A percentile compares a stretch with the other conserved stretches of the same genome.
These are phyloP conservation scores for Mucor circinelloides DNA, from an alignment of 371 early-diverging fungal genomes.

Conservation along the genomic window DNA sequence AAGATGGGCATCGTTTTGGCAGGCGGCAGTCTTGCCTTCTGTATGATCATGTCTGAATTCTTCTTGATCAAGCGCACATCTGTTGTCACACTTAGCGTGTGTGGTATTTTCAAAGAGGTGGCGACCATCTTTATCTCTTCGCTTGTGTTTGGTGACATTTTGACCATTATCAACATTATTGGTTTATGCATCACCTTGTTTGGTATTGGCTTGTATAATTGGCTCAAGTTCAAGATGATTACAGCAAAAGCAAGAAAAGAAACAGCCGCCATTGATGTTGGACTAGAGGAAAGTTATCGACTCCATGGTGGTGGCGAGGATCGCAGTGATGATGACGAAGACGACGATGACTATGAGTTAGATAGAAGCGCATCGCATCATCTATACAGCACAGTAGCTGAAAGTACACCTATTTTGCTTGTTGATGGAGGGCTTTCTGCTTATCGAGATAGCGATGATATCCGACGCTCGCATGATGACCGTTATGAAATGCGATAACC, in stretches of 20 bases:
- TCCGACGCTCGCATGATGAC: slow-evolving; percentile 11
- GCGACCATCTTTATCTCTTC: slow-evolving; percentile 69
- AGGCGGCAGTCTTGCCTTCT: slow-evolving; percentile 87
- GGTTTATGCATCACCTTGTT: slow-evolving; percentile 73
- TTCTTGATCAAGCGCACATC: slow-evolving; percentile 84
- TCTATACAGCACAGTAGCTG: slow-evolving; percentile 49
- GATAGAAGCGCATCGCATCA: slow-evolving; percentile 9
- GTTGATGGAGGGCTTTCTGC: slow-evolving; percentile 38
- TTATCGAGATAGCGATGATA: slow-evolving; percentile 33
- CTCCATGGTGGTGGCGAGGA: background rate
- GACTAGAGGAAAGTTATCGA: background rate
- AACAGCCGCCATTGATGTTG: background rate
- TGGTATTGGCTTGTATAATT: slow-evolving; percentile 75
- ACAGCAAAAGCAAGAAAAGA: slow-evolving; percentile 19
- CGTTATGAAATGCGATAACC: slow-evolving; percentile 28
- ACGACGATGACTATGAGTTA: background rate
- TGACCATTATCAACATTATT: slow-evolving; percentile 66
- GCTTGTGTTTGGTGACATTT: slow-evolving; percentile 73
- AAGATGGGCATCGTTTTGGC: slow-evolving; percentile 41
- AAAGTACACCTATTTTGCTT: slow-evolving; percentile 51
- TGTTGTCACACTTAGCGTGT: slow-evolving; percentile 88
- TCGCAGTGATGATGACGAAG: background rate
- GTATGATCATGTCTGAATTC: slow-evolving; percentile 89
- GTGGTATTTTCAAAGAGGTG: slow-evolving; percentile 91
- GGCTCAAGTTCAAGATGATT: slow-evolving; percentile 42